Conservation (phyloP, 2,329 filamentous ascomycete species). For the Helotiales sp. region DNA sequence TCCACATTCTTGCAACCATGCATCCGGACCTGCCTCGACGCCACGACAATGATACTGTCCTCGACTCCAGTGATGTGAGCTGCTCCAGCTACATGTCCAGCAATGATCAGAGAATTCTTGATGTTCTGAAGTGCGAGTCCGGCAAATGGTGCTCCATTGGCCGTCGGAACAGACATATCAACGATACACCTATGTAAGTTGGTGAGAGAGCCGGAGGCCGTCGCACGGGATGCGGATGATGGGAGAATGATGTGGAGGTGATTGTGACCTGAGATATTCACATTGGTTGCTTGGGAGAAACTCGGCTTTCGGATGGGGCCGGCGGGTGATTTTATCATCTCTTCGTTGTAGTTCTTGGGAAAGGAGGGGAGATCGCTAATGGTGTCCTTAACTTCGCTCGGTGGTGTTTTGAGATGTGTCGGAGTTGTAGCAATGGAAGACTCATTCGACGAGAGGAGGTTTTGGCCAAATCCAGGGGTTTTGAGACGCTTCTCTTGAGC, state of each 20-base stretch:
- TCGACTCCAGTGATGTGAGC: constrained; percentile 79
- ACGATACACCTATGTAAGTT: constrained; percentile 74
- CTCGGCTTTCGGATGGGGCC: constrained; percentile 61
- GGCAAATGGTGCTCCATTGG: constrained; percentile 68
- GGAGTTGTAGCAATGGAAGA: constrained; percentile 50
- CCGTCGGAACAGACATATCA: constrained; percentile 75
- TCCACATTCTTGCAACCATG: constrained; percentile 83
- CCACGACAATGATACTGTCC: constrained; percentile 77
- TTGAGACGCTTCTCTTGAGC: constrained; percentile 53
- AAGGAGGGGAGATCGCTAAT: constrained; percentile 47
- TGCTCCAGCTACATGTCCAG: constrained; percentile 78
- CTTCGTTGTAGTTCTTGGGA: constrained; percentile 61
- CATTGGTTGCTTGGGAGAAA: constrained; percentile 64
- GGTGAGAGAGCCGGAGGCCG: constrained; percentile 74
- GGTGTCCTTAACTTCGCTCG: constrained; percentile 43
- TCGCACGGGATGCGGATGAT: constrained; percentile 69
- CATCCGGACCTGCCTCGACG: constrained; percentile 87
- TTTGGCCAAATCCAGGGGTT: constrained; percentile 42
- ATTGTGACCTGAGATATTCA: constrained; percentile 70
- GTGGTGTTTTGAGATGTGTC: constrained; percentile 34
- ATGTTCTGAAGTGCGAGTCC: constrained; percentile 73
- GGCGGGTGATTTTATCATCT: constrained; percentile 49
- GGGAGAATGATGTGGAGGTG: constrained; percentile 80
- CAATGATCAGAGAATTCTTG: constrained; percentile 72
- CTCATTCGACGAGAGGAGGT: constrained; percentile 43